Percentiles rank a stretch among this genome's conserved stretches.
Evolutionary conservation across 2,329 filamentous ascomycete species (phyloP).

Genomic region (Pyricularia sp.): DNA sequence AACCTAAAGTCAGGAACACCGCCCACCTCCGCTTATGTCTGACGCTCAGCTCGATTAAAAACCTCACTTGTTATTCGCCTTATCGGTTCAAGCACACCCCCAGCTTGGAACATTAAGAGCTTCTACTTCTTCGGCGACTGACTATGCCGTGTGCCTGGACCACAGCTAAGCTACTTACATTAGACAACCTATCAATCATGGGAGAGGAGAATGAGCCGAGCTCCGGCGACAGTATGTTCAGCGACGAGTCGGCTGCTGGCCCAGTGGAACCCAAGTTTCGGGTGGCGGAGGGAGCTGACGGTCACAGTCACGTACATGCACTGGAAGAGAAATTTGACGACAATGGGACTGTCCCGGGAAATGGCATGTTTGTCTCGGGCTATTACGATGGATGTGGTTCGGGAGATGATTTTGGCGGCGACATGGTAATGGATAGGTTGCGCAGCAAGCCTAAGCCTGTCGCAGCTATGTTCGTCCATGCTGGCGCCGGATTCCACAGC

Average conservation of each 20-base stretch:
- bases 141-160: not conserved
- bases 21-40: not conserved
- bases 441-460: slow-evolving; percentile 7
- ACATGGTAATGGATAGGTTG: slow-evolving; percentile 1
- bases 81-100: not conserved
- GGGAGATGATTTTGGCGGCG: not conserved
- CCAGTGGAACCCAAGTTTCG: not conserved
- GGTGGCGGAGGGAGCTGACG: not conserved
- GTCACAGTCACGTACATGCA: not conserved
- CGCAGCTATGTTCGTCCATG: slow-evolving; percentile 81
- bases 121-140: not conserved
- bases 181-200: not conserved
- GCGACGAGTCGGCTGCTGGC: not conserved
- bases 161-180: not conserved
- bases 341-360: not conserved
- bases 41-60: not conserved
- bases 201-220: not conserved
- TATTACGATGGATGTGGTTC: not conserved
- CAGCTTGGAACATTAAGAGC: not conserved
- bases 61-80: not conserved
- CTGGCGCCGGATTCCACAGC: slow-evolving; percentile 89
- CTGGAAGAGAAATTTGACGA: not conserved
- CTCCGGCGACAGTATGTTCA: not conserved
- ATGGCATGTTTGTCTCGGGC: not conserved
- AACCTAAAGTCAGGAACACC: not conserved